A percentile compares a stretch with the other conserved stretches of the same genome.
Evolutionary conservation across 768 basidiomycete genomes (phyloP).

Genomic region (Symmetrospora coprosmae): DNA sequence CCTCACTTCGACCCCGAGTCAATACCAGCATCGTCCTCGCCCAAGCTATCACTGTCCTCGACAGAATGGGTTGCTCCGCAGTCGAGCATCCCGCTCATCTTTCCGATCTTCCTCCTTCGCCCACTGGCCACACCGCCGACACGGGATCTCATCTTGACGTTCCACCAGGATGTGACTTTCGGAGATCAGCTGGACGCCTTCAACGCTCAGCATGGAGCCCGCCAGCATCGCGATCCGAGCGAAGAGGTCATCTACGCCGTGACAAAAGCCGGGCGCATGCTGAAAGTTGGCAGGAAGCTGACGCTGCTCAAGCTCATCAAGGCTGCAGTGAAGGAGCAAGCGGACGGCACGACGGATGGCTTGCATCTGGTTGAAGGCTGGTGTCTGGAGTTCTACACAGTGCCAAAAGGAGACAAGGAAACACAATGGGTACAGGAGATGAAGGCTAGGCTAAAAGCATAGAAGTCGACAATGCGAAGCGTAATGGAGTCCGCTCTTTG

Average conservation of each 20-base stretch:
- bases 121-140: constrained; percentile 59
- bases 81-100: constrained; percentile 46
- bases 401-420: constrained; percentile 64
- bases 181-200: constrained; percentile 59
- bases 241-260: constrained; percentile 69
- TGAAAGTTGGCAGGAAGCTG: constrained; percentile 87
- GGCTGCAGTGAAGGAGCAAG: constrained; percentile 43
- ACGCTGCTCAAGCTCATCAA: constrained; percentile 61
- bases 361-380: constrained; percentile 71
- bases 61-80: constrained; percentile 47
- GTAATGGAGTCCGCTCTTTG: not conserved
- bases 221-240: constrained; percentile 53
- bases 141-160: constrained; percentile 75
- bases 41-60: constrained; percentile 46
- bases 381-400: constrained; percentile 54
- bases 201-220: constrained; percentile 31
- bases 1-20: constrained; percentile 32
- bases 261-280: constrained; percentile 56
- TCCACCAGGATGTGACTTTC: constrained; percentile 73
- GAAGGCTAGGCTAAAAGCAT: constrained; percentile 41
- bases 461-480: not conserved
- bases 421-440: constrained; percentile 74
- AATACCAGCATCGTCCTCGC: constrained; percentile 37
- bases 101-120: constrained; percentile 87
- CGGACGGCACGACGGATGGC: constrained; percentile 52